These are phyloP conservation scores for Radiomyces spectabilis DNA, from an alignment of 192 early-diverging fungal species.

Conservation along the genomic window DNA sequence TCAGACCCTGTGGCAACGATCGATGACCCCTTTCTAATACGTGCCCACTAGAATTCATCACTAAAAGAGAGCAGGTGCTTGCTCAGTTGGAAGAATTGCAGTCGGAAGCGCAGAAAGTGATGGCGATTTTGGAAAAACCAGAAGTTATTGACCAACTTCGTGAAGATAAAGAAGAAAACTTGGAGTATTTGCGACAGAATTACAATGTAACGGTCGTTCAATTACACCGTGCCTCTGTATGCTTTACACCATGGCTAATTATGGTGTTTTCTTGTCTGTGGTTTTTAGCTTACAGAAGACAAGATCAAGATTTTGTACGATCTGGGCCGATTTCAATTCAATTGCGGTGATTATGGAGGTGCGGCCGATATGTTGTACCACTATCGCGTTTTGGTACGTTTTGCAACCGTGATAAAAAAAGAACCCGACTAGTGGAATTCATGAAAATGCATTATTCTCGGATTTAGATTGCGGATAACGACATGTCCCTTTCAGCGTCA, in stretches of 20 bases:
- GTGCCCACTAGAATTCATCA: conserved; percentile 41
- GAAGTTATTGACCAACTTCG: conserved; percentile 83
- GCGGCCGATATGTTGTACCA: conserved; percentile 93
- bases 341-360: conserved; percentile 85
- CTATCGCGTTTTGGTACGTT: conserved; percentile 81
- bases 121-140: conserved; percentile 87
- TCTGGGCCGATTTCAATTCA: conserved; percentile 87
- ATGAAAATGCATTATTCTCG: conserved; percentile 1
- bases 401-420: not conserved
- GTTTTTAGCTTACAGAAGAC: conserved; percentile 70
- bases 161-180: conserved; percentile 91
- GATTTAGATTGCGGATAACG: conserved; percentile 74
- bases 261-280: not conserved
- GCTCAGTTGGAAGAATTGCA: conserved; percentile 66
- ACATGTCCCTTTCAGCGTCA: conserved; percentile 75
- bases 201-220: conserved; percentile 50
- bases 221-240: not conserved
- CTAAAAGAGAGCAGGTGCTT: conserved; percentile 73
- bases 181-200: conserved; percentile 80
- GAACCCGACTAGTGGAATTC: not conserved
- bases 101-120: conserved; percentile 70
- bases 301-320: conserved; percentile 85
- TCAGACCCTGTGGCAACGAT: not conserved
- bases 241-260: not conserved
- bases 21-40: not conserved